phyloP scores from a whole-genome alignment of 2,329 filamentous ascomycete genomes.

The Verticillium longisporum region DNA sequence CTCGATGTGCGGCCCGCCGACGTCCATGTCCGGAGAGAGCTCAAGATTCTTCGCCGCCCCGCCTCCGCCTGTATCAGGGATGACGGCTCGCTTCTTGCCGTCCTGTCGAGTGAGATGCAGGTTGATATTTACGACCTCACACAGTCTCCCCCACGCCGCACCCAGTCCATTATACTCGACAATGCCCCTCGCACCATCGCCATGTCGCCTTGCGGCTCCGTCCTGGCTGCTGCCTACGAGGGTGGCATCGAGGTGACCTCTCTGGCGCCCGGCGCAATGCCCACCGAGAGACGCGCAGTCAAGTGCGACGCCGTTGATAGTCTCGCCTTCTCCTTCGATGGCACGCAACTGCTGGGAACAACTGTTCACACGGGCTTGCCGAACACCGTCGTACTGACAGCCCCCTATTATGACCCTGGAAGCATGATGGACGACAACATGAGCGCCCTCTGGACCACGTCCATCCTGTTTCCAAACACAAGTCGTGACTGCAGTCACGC shows the following conservation, averaged over 20 bases:
- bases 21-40: conserved; percentile 63
- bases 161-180: conserved; percentile 70
- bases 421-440: conserved; percentile 60
- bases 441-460: conserved; percentile 76
- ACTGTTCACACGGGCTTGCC: conserved; percentile 58
- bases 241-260: conserved; percentile 86
- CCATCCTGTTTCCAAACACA: conserved; percentile 77
- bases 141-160: conserved; percentile 57
- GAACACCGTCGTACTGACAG: conserved; percentile 69
- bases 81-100: conserved; percentile 67
- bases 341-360: conserved; percentile 71
- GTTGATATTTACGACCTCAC: conserved; percentile 78
- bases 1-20: conserved; percentile 58
- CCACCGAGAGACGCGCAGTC: conserved; percentile 66
- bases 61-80: conserved; percentile 73
- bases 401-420: conserved; percentile 71
- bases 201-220: conserved; percentile 72
- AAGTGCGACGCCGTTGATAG: conserved; percentile 72
- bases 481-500: conserved; percentile 74
- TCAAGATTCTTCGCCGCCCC: conserved; percentile 72
- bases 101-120: conserved; percentile 75
- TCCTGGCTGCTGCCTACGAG: conserved; percentile 78
- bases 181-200: conserved; percentile 73
- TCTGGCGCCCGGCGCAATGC: conserved; percentile 54
- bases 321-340: conserved; percentile 69